Evolutionary conservation across 2,329 filamentous ascomycete genomes (phyloP), one percentile per base, ranked within the genome.

Genomic region (Clonostachys sp.): DNA sequence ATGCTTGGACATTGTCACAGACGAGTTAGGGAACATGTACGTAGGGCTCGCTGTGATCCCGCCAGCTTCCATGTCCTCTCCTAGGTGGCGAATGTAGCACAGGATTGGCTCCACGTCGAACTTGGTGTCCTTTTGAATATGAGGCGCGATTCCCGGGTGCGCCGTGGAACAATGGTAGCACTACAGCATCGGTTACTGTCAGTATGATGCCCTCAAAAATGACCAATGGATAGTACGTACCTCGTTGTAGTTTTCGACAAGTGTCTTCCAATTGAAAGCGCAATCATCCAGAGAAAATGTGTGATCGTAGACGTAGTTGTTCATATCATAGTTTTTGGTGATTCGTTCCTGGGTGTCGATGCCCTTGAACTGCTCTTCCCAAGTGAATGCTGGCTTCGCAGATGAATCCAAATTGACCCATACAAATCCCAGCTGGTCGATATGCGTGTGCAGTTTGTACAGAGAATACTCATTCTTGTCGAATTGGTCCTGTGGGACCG

Each of bases 161-260:
- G 75, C 48, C 80, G 76, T 3, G 80, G 78, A 53, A 83, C 79
- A 3, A 78, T 74, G 1, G 74, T 77, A 45, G 74, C 73, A 65
- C 79, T 83, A 65, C 83, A 80, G 54, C 84, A 84, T 56, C 80
- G 84, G 24, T 10, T 8, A 42, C 5, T 5, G 38, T 40, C 8
- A 40, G 17, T 40, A n/a, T 3, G 14, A 17, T 40, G 9, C 8
- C 12, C 12, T 30, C 24, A 30, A 30, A 10, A 2, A 30, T 9
- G 3, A 10, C 7, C 9, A 6, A 10, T 30, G 24, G 24, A 30
- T 30, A 14, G 20, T 24, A 35, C 18, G 13, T 45, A 45, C 44
- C 57, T 81, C 80, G 58, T 84, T 84, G 67, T 82, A 84, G 65
- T 84, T 83, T 57, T 78, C 73, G 49, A 60, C 58, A 40, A 81